Percentiles rank a stretch among this genome's conserved stretches.
phyloP scores from a whole-genome alignment of 306 rosid genomes.

The Medicago arabica region DNA sequence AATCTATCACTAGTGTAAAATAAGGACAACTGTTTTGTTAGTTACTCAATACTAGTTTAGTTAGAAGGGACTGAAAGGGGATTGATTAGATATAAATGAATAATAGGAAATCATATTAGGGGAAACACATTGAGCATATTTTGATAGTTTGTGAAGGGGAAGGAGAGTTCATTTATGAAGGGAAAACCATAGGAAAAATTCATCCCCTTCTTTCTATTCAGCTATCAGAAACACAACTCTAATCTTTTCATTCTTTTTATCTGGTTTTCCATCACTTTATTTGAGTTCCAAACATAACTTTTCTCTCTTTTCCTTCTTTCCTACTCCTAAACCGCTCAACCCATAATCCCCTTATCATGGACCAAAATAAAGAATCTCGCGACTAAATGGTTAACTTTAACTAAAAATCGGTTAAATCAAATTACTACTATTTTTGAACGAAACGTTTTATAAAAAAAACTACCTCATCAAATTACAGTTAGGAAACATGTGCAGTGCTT shows the following conservation, averaged over 20 bases:
- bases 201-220: no score
- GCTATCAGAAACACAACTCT: background rate
- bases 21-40: background rate
- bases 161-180: no score
- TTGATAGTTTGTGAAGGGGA: no score
- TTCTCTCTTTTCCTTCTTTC: background rate
- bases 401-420: constrained; percentile 6
- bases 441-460: constrained; percentile 19
- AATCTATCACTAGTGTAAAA: background rate
- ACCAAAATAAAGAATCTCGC: background rate
- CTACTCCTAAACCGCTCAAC: constrained; percentile 12
- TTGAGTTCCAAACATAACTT: background rate
- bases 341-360: background rate
- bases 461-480: constrained; percentile 79
- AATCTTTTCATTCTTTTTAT: background rate
- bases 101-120: background rate
- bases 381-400: constrained; percentile 1
- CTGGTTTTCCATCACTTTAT: background rate
- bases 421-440: background rate
- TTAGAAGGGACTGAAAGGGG: background rate
- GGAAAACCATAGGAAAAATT: no score
- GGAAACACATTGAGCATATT: background rate
- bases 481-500: constrained; percentile 87
- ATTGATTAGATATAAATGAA: background rate
- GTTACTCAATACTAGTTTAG: background rate